Evolutionary conservation across 768 basidiomycete species (phyloP).

Genomic region (Pleurotus citrinopileatus): DNA sequence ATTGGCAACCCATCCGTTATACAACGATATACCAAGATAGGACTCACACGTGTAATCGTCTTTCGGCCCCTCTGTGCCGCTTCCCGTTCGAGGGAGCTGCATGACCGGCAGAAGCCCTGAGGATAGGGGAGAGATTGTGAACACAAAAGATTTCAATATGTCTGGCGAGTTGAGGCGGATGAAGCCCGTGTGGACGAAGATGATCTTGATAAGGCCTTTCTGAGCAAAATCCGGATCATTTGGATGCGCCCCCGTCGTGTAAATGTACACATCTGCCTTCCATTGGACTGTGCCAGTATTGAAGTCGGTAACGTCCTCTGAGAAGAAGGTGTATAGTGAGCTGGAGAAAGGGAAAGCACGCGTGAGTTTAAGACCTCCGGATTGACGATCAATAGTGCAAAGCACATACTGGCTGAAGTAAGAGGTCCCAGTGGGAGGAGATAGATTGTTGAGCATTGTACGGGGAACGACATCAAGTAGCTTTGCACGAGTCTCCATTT

Average conservation of each 20-base stretch:
- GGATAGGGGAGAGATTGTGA: background rate
- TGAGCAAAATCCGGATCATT: background rate
- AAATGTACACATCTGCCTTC: conserved; percentile 2
- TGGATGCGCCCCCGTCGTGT: background rate
- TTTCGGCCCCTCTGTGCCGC: background rate
- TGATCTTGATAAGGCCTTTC: background rate
- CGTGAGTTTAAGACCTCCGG: too few relatives aligned
- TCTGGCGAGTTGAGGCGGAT: background rate
- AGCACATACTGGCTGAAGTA: background rate
- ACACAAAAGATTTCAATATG: background rate
- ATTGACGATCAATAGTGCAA: too few relatives aligned
- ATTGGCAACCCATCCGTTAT: background rate
- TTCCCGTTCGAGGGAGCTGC: background rate
- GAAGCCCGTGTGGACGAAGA: background rate
- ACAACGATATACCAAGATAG: too few relatives aligned
- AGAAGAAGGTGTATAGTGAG: too few relatives aligned
- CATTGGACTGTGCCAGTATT: background rate
- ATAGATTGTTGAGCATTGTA: background rate
- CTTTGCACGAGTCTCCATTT: too few relatives aligned
- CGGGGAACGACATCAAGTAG: background rate
- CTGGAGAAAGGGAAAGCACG: too few relatives aligned
- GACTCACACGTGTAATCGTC: conserved; percentile 1
- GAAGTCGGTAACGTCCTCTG: too few relatives aligned
- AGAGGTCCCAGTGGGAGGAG: background rate
- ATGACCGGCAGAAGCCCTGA: background rate